Conservation (phyloP, 768 basidiomycete genomes). For the Cantharellus cinnabarinus region DNA sequence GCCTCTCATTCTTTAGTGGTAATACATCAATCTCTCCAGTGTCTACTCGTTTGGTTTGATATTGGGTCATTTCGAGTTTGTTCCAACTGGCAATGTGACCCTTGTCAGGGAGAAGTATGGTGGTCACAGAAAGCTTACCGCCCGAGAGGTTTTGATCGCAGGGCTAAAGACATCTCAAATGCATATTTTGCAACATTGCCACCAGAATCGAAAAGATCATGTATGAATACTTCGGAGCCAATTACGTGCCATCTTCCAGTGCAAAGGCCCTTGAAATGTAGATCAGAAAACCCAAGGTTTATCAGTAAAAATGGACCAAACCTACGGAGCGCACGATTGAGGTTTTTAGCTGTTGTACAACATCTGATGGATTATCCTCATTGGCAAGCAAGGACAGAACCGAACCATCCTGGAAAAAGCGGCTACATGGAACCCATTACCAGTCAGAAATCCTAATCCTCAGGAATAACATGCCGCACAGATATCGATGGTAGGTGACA, state of each 20-base stretch:
- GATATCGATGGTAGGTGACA: conserved; percentile 81
- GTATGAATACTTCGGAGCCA: conserved; percentile 37
- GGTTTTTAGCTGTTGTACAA: conserved; percentile 60
- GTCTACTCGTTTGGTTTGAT: conserved; percentile 56
- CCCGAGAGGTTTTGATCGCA: conserved; percentile 63
- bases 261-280: conserved; percentile 36
- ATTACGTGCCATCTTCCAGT: conserved; percentile 54
- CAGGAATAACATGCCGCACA: conserved; percentile 27
- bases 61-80: conserved; percentile 50
- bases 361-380: conserved; percentile 52
- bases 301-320: neutral
- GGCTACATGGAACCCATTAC: conserved; percentile 23
- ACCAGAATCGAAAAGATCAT: conserved; percentile 42
- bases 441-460: neutral
- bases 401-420: conserved; percentile 72
- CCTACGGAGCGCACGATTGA: conserved; percentile 57
- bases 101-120: neutral
- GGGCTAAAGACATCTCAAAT: conserved; percentile 51
- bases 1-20: conserved; percentile 58
- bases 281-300: neutral
- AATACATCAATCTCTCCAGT: conserved; percentile 54
- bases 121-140: conserved; percentile 37
- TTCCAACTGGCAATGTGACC: conserved; percentile 16
- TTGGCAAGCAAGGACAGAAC: conserved; percentile 74
- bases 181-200: conserved; percentile 31